Base-by-base conservation (phyloP, 768 basidiomycete genomes). In the Leccinum ochraceum region DNA sequence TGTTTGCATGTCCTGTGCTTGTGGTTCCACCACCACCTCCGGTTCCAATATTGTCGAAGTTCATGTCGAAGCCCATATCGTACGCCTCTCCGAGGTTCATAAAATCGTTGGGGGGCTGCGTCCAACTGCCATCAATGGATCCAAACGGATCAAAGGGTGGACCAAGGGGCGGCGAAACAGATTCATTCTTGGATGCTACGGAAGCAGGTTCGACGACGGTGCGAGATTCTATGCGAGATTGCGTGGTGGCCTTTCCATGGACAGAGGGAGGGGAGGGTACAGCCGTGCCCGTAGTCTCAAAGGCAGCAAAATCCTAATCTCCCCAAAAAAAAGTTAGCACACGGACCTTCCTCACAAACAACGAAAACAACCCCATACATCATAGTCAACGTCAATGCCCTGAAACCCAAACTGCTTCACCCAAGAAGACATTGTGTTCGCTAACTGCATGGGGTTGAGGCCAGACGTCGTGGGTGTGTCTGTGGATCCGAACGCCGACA, bases 331-430 rank as follows among this genome's bases (percentile, higher is more conserved):
- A n/a, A 20, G 20, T 5, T 34, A 53, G 52, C 30, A 34, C 13
- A 10, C 13, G 13, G 6, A 6, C 17, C 49, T 6, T 26, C 28
- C 28, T 28, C 28, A 28, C 28, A 28, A 28, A 9, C 7, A 52
- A 52, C 30, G 24, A 20, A 62, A 14, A 22, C 8, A 32, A 6
- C 30, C 44, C 10, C 24, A 17, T 39, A 72, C 75, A 66, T 79
- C 82, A 55, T 82, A 83, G 67, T 83, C 82, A 56, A 83, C 75
- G 58, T 83, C 82, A 11, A 82, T 75, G 44, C 82, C 82, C 54
- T 83, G 80, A 32, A 83, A 62, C 26, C 69, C 68, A 61, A 79
- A 83, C 60, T 80, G 51, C 42, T 74, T 76, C 46, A 82, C 82
- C 73, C 74, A 81, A 7, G 71, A 66, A 3, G 80, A 80, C 61